These are phyloP conservation scores for Macrolepiota dolichaula DNA, from an alignment of 768 basidiomycete species.

Conservation along the genomic window DNA sequence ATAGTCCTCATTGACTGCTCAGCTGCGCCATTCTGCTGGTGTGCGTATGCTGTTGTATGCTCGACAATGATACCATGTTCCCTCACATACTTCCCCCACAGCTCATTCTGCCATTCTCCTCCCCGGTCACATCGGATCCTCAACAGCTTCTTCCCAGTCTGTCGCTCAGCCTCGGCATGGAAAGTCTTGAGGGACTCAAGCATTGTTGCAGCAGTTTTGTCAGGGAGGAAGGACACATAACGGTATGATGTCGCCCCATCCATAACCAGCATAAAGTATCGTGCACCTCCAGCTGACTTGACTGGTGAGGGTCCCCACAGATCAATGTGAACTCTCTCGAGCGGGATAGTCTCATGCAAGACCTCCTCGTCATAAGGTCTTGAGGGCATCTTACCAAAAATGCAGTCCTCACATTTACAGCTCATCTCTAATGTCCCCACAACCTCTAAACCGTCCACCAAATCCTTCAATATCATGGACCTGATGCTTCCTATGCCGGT, in stretches of 20 bases:
- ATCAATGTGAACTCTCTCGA: slow-evolving; percentile 20
- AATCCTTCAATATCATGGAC: slow-evolving; percentile 8
- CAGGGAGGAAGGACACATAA: slow-evolving; percentile 17
- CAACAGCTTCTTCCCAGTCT: slow-evolving; percentile 14
- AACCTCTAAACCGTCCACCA: slow-evolving; percentile 21
- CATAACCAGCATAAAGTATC: slow-evolving; percentile 22
- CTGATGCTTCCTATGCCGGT: slow-evolving; percentile 10
- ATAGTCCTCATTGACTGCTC: no score
- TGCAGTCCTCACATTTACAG: slow-evolving; percentile 23
- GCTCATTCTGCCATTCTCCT: slow-evolving; percentile 15
- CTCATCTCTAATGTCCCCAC: not conserved
- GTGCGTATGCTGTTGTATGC: no score
- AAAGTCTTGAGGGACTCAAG: slow-evolving; percentile 15
- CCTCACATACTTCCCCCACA: not conserved
- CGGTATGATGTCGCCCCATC: slow-evolving; percentile 18
- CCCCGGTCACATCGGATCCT: not conserved
- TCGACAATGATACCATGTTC: no score
- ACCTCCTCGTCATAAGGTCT: slow-evolving; percentile 20
- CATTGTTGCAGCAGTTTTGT: slow-evolving; percentile 18
- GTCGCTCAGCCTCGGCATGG: slow-evolving; percentile 12
- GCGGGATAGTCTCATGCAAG: slow-evolving; percentile 13
- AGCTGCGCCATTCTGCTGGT: no score
- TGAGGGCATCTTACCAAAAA: slow-evolving; percentile 18
- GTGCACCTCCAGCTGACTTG: slow-evolving; percentile 13
- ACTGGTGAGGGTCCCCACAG: slow-evolving; percentile 21